Evolutionary conservation across 2,329 filamentous ascomycete genomes (phyloP), one percentile per base, ranked within the genome.

Genomic region (Nigrograna mackinnonii): DNA sequence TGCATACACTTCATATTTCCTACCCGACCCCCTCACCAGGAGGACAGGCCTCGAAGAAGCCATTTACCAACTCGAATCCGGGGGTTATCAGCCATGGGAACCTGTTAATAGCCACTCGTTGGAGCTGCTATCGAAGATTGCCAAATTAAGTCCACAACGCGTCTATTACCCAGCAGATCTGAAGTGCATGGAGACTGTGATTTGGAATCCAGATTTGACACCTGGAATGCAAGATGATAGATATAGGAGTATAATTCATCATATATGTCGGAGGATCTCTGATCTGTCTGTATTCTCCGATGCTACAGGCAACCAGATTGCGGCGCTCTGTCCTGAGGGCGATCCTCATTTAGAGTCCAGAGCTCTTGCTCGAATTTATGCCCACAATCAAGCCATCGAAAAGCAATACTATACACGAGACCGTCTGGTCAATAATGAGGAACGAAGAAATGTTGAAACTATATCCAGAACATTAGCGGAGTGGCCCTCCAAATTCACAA

Each of bases 11-110:
- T 84, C 83, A 0, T 80, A 77, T 22, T 52, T 76, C 0, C 24
- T 86, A 0, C 76, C 79, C 0, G 85, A 87, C 53, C 63, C 70
- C 0, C 68, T 87, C 0, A 86, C 83, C 0, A 66, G 73, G 0
- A 70, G 75, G 0, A 86, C 82, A 0, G 85, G 85, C 0, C 77
- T 74, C 0, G 84, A 87, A 53, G 82, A 86, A 58, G 76, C 81
- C 0, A 44, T 83, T 0, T 61, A 71, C 2, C 73, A 70, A 20
- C 63, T 86, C 0, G 52, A 60, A 3, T 79, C 80, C 0, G 79
- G 75, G 0, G 61, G 64, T 2, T 77, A 74, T 22, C 76, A 79
- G 22, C 65, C 65, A 3, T 65, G 62, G 60, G 46, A 16, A 7
- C 52, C 57, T 1, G 32, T 68, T 2, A 12, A n/a, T 3, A 2